These are phyloP conservation scores for Triticum dicoccoides DNA, from an alignment of 176 grass and related monocot genomes.

Conservation along the genomic window DNA sequence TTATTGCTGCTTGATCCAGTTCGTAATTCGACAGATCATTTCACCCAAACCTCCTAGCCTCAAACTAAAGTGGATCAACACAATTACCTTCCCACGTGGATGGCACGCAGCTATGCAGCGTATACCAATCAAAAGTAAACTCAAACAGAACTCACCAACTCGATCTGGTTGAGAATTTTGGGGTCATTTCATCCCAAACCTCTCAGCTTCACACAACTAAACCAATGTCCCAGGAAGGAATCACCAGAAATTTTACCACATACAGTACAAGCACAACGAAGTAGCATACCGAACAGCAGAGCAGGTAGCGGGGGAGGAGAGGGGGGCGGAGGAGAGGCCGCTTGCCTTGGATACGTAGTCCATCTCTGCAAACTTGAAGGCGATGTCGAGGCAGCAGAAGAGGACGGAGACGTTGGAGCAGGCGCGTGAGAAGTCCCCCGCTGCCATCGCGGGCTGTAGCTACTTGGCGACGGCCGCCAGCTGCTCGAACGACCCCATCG, in stretches of 20 bases:
- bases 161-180: background rate
- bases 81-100: no score
- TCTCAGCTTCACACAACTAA: background rate
- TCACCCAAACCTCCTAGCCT: no score
- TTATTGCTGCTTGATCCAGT: no score
- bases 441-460: constrained; percentile 42
- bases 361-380: constrained; percentile 98
- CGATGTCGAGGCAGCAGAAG: constrained; percentile 88
- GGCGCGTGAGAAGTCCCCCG: constrained; percentile 63
- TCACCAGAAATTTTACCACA: background rate
- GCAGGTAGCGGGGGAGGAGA: background rate
- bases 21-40: no score
- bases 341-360: constrained; percentile 94
- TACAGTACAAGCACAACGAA: background rate
- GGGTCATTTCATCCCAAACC: background rate
- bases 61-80: no score
- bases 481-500: constrained; percentile 75
- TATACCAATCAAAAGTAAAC: background rate
- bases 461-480: constrained; percentile 45
- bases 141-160: background rate
- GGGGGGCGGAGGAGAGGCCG: background rate
- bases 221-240: background rate
- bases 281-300: background rate
- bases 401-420: constrained; percentile 88
- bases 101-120: no score